These are phyloP conservation scores for Yamadazyma olivae DNA, from an alignment of 805 yeast genomes.

Conservation along the genomic window DNA sequence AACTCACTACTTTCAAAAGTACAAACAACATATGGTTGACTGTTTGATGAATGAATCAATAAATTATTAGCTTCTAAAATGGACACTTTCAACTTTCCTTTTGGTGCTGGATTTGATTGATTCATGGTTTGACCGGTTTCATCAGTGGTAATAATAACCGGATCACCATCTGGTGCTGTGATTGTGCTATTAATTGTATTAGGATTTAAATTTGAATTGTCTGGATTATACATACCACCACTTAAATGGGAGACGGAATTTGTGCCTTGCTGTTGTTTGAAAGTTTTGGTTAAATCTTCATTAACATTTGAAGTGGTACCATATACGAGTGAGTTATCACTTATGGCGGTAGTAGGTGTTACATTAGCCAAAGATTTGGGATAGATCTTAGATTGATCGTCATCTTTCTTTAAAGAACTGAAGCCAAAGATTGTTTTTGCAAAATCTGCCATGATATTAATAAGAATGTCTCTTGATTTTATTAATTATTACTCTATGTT, in stretches of 20 bases:
- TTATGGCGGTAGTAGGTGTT: constrained; percentile 64
- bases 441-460: constrained; percentile 45
- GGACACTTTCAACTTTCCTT: constrained; percentile 79
- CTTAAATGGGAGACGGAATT: neutral
- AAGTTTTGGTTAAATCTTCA: constrained; percentile 8
- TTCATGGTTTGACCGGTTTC: constrained; percentile 34
- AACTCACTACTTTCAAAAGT: constrained; percentile 90
- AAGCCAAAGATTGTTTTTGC: constrained; percentile 44
- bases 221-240: neutral
- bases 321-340: constrained; percentile 59
- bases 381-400: constrained; percentile 9
- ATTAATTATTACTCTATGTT: no score
- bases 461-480: no score
- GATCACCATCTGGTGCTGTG: constrained; percentile 7
- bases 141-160: constrained; percentile 38
- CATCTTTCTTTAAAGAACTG: constrained; percentile 30
- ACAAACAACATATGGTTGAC: constrained; percentile 87
- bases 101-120: constrained; percentile 43
- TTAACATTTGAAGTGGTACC: constrained; percentile 46
- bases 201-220: neutral
- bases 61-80: constrained; percentile 79
- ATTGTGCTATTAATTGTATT: neutral
- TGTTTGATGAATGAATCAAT: constrained; percentile 47
- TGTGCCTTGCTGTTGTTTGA: constrained; percentile 6
- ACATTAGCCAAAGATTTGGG: constrained; percentile 37